A percentile compares a stretch with the other conserved stretches of the same genome.
These are phyloP conservation scores for Wallacemonas sp. DNA, from an alignment of 208 protist species.

Conservation along the genomic window DNA sequence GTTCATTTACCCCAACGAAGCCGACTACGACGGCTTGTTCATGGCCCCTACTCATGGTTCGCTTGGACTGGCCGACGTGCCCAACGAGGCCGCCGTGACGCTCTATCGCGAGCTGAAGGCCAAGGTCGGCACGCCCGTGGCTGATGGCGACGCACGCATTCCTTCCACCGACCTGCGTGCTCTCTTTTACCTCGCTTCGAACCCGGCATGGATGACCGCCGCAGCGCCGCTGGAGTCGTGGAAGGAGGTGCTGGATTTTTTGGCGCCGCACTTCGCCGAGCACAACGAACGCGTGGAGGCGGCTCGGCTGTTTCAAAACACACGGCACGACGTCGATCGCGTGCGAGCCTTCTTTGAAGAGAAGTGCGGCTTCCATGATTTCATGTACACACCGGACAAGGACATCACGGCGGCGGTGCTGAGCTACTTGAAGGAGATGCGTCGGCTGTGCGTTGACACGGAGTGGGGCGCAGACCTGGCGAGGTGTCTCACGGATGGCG, in stretches of 20 bases:
- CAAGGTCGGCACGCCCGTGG: constrained; percentile 39
- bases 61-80: constrained; percentile 71
- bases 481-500: constrained; percentile 58
- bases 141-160: constrained; percentile 32
- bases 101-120: constrained; percentile 60
- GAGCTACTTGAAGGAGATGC: constrained; percentile 74
- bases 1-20: constrained; percentile 79
- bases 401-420: constrained; percentile 79
- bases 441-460: constrained; percentile 62
- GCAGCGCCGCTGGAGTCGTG: constrained; percentile 44
- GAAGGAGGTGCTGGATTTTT: constrained; percentile 51
- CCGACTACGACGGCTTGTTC: constrained; percentile 68
- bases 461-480: constrained; percentile 71
- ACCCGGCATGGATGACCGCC: constrained; percentile 28
- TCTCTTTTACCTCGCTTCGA: constrained; percentile 73
- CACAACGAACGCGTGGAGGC: constrained; percentile 83
- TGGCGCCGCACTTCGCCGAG: constrained; percentile 39
- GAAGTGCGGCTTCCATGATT: constrained; percentile 90
- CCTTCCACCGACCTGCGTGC: constrained; percentile 64
- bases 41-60: constrained; percentile 59
- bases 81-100: constrained; percentile 31
- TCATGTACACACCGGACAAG: constrained; percentile 87
- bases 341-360: constrained; percentile 85
- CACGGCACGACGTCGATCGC: constrained; percentile 61
- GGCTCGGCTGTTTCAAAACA: constrained; percentile 77